phyloP scores from a whole-genome alignment of 1,284 basidiomycete genomes.

The Ceratobasidium sp. region DNA sequence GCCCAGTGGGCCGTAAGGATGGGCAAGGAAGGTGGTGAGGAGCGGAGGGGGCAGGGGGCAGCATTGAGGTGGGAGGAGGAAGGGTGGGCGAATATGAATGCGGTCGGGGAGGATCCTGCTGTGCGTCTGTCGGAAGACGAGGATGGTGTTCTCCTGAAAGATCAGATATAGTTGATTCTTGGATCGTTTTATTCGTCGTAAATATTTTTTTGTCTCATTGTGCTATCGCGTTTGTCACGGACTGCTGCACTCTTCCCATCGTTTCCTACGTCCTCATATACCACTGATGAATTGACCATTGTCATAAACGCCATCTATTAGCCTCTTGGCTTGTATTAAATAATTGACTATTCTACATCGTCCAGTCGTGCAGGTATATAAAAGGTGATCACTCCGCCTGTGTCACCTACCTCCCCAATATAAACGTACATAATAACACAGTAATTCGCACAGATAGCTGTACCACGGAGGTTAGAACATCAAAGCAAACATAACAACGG shows the following conservation, averaged over 20 bases:
- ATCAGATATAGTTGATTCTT: not conserved
- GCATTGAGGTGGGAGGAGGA: conserved; percentile 37
- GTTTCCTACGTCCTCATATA: conserved; percentile 21
- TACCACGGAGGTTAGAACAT: conserved; percentile 2
- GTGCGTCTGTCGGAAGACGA: conserved; percentile 11
- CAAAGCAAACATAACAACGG: conserved; percentile 16
- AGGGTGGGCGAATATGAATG: conserved; percentile 37
- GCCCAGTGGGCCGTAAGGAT: conserved; percentile 20
- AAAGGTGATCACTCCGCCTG: conserved; percentile 88
- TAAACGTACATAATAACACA: conserved; percentile 92
- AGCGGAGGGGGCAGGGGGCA: conserved; percentile 21
- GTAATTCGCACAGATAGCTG: conserved; percentile 86
- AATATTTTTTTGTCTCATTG: conserved; percentile 3
- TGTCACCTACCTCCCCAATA: conserved; percentile 83
- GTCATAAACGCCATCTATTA: not conserved
- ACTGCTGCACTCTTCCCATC: conserved; percentile 18
- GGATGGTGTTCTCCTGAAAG: conserved; percentile 17
- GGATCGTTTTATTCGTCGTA: not conserved
- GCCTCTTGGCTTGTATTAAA: not conserved
- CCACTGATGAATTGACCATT: conserved; percentile 4
- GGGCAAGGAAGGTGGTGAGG: not conserved
- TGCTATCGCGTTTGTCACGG: not conserved
- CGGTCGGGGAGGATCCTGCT: not conserved
- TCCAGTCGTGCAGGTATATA: conserved; percentile 75
- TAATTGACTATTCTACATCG: conserved; percentile 22